These are phyloP conservation scores for Penicillium nordicum DNA, from an alignment of 2,329 filamentous ascomycete genomes.

Conservation along the genomic window DNA sequence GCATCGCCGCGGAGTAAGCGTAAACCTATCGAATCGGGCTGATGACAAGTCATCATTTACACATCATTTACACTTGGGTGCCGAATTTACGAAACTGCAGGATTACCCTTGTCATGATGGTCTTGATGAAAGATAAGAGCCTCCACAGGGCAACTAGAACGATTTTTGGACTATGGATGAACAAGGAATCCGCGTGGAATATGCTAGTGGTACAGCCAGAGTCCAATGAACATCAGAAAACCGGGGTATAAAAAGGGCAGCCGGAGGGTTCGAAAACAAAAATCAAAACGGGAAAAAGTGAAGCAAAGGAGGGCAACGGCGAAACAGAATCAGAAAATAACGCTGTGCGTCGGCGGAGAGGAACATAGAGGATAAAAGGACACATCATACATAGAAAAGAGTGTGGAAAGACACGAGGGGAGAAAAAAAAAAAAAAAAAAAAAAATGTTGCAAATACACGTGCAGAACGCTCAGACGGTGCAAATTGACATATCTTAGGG, in stretches of 20 bases:
- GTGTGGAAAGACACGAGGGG: slow-evolving; percentile 3
- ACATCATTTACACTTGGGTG: background rate
- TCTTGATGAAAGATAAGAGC: background rate
- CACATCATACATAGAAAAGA: slow-evolving; percentile 17
- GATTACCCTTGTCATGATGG: background rate
- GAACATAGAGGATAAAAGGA: slow-evolving; percentile 3
- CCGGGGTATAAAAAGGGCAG: slow-evolving; percentile 26
- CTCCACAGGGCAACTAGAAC: slow-evolving; percentile 9
- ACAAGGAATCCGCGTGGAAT: slow-evolving; percentile 15
- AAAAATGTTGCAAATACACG: slow-evolving; percentile 11
- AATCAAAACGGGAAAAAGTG: slow-evolving; percentile 2
- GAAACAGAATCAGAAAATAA: slow-evolving; percentile 12
- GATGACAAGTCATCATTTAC: background rate
- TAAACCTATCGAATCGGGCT: slow-evolving; percentile 3
- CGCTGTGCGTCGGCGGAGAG: slow-evolving; percentile 12
- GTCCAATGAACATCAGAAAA: slow-evolving; percentile 29
- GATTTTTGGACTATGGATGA: slow-evolving; percentile 16
- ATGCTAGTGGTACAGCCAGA: slow-evolving; percentile 29
- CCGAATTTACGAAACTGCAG: background rate
- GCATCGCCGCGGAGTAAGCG: background rate
- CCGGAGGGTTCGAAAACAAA: background rate
- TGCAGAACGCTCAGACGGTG: slow-evolving; percentile 21
- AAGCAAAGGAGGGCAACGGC: slow-evolving; percentile 1
- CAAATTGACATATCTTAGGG: slow-evolving; percentile 25
- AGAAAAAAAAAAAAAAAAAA: background rate